Evolutionary conservation across 768 basidiomycete species (phyloP), one percentile per base, ranked within the genome.

Genomic region (Naganishia antarctica): DNA sequence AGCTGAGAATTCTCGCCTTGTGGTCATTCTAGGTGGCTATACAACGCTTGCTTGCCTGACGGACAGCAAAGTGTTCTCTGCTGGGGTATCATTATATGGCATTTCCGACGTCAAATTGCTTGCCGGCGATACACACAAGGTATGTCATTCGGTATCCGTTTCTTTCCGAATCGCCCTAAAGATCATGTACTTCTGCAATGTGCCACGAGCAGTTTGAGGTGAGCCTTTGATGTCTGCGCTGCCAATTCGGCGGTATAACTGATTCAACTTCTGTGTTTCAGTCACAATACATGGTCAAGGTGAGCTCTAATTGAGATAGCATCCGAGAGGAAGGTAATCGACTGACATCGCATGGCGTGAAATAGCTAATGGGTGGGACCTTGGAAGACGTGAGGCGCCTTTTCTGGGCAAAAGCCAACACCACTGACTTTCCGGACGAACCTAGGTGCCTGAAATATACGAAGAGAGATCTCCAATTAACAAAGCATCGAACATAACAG

Each of bases 31-130:
- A 0, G 76, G 74, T 70, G 89, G 89, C 0, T 89, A 81, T 73
- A 88, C 87, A 1, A 80, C 81, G 5, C 82, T 91, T 34, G 80
- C 78, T 0, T 68, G 81, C 9, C 74, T 85, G 12, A 80, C 80
- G 57, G 71, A 76, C 29, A 72, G 75, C 11, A 78, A 73, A 7
- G 80, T 81, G 23, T 88, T 86, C 68, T 82, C 86, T 0, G 87
- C 84, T 0, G 87, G 83, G 0, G 81, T 84, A 1, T 85, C 84
- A 0, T 78, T 77, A n/a, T 91, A 81, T 69, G 89, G 90, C 0
- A 79, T 91, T 47, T 84, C 85, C 0, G 85, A 89, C 70, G 75
- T 90, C 28, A 73, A 72, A 9, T 80, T 74, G 51, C 80, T 90
- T 7, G 82, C 80, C 3, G 79, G 82, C 45, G 83, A 84, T 64